These are phyloP conservation scores for Pharus latifolius DNA, from an alignment of 176 grass and related monocot species.

Conservation along the genomic window DNA sequence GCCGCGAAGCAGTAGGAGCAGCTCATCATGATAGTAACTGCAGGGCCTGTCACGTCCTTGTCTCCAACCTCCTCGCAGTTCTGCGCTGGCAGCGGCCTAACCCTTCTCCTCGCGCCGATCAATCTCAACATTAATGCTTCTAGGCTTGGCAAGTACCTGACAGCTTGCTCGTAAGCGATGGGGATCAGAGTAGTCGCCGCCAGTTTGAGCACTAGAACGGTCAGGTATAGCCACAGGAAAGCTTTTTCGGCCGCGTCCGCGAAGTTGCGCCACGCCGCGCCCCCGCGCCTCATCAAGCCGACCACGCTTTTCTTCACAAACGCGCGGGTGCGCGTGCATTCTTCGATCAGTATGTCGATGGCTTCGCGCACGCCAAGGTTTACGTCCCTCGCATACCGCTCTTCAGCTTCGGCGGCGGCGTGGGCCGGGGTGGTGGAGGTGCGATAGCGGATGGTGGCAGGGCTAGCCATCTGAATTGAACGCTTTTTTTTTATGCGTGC, in stretches of 20 bases:
- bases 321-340: neutral
- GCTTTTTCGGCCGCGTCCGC: neutral
- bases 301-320: neutral
- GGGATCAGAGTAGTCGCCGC: neutral
- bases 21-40: too few species aligned
- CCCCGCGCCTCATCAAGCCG: neutral
- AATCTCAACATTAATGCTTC: neutral
- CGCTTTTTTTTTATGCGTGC: too few species aligned
- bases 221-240: neutral
- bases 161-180: neutral
- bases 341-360: too few species aligned
- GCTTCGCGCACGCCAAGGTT: too few species aligned
- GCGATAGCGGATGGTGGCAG: too few species aligned
- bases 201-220: neutral
- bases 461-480: too few species aligned
- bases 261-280: neutral
- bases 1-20: neutral
- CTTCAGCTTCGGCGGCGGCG: neutral
- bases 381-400: neutral
- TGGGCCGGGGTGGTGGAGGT: neutral
- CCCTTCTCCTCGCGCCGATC: neutral
- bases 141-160: neutral
- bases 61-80: neutral
- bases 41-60: rapidly evolving
- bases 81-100: neutral